Percentiles rank a stretch among this genome's conserved stretches.
Conservation (phyloP, 2,329 filamentous ascomycete species). For the Elsinoe perseae region DNA sequence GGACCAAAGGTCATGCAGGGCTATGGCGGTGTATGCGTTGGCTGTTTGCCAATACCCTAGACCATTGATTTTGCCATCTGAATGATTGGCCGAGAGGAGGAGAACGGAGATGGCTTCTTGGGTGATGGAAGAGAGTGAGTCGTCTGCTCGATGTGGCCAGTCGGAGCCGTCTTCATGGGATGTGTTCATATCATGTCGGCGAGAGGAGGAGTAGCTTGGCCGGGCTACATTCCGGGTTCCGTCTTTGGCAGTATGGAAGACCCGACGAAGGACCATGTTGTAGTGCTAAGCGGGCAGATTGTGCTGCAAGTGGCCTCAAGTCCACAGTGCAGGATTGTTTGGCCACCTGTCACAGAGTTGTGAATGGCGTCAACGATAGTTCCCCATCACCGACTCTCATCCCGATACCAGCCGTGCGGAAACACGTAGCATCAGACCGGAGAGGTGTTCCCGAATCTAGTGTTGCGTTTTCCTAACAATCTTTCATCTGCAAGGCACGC, state of each 20-base stretch:
- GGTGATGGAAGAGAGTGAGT: slow-evolving; percentile 16
- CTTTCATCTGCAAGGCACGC: neutral
- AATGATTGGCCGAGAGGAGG: slow-evolving; percentile 20
- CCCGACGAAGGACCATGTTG: neutral
- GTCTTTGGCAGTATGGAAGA: neutral
- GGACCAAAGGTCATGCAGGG: slow-evolving; percentile 24
- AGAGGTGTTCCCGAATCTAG: neutral
- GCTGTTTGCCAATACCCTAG: slow-evolving; percentile 28
- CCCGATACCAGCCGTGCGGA: neutral
- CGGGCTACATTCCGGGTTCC: neutral
- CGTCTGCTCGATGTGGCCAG: neutral
- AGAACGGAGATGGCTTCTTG: slow-evolving; percentile 24
- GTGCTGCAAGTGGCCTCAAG: neutral
- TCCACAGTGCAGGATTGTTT: neutral
- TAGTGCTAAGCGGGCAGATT: neutral
- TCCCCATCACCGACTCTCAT: neutral
- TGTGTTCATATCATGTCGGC: neutral
- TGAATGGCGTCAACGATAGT: neutral
- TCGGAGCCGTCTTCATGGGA: neutral
- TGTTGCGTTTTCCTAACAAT: neutral
- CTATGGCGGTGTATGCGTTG: slow-evolving; percentile 27
- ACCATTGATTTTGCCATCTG: slow-evolving; percentile 23
- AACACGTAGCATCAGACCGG: neutral
- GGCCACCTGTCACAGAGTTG: neutral
- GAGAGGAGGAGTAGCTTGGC: neutral